Evolutionary conservation across 2,329 filamentous ascomycete genomes (phyloP), one percentile per base, ranked within the genome.

Genomic region (Beauveria varroae): DNA sequence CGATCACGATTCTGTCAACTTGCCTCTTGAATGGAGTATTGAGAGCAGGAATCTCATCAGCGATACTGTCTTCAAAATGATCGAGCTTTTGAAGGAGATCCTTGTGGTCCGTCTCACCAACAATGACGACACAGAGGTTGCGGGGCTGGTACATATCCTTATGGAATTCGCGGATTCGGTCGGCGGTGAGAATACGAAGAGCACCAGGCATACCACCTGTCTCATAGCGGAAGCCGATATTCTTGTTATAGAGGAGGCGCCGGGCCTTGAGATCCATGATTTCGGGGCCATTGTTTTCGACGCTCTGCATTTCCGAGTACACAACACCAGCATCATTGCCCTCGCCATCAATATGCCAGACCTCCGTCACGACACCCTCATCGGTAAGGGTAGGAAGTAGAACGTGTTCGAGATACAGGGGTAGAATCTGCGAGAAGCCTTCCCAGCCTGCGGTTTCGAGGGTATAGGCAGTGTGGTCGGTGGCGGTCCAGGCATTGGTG

Each of bases 151-250:
- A 99, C 93, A 99, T 98, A 65, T 93, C 90, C 64, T 87, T 87
- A 73, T 99, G 95, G 69, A 98, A 99, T 62, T 88, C 86, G n/a
- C 95, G 87, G 66, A 99, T 99, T 44, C 92, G 87, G 57, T 97
- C 89, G 1, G 92, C 86, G 0, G 91, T 95, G 52, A 99, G 78
- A 3, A 92, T 86, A 47, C 95, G 87, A 55, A 99, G 81, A 40
- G 92, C 89, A 68, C 96, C 91, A 78, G 96, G 96, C 88, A 97
- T 91, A 16, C 95, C 95, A 14, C 95, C 95, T n/a, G 95, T 99
- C 75, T 99, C 95, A 68, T 97, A 98, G 62, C 93, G 87, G 71
- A 97, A 99, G 3, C 95, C 95, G 60, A 96, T 86, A 52, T 90
- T 89, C 72, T 95, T 86, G 0, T 93, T 93, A 68, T 98, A 99